Evolutionary conservation across 2,329 filamentous ascomycete species (phyloP), one percentile per base, ranked within the genome.

Genomic region (Fonsecaea multimorphosa): DNA sequence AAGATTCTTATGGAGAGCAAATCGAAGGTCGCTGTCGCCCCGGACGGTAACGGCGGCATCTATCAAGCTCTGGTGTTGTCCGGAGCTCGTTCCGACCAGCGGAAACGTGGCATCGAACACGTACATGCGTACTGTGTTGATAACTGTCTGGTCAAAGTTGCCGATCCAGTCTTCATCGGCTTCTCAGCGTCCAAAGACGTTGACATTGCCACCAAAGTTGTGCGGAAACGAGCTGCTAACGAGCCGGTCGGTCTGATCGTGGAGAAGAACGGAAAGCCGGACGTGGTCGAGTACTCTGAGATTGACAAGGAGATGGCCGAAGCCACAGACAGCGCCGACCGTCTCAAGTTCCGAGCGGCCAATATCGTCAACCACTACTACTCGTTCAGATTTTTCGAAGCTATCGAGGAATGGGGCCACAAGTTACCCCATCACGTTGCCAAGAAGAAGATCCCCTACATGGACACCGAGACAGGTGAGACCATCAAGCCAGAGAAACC

Each of bases 301-400:
- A 98, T 99, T 73, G 91, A 96, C 83, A 81, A 87, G 71, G 89
- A 87, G 69, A 95, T 92, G n/a, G 91, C 94, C 64, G 92, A 96
- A 80, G 94, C 93, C 71, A 87, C 89, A 76, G 95, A 99, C 76
- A 89, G 97, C 74, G 83, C 87, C 2, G 89, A 87, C 64, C 84
- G 97, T 61, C 89, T 99, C 76, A 96, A 94, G 81, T 98, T 97
- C 88, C 91, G 95, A 68, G 94, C 95, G 64, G 95, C 94, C 75
- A 99, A 99, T 84, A 99, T 99, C 73, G 95, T 99, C 82, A 99
- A 99, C 85, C 95, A 99, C 85, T 99, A 98, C 87, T 99, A 99
- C 84, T 96, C 92, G 54, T 94, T 93, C 84, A 83, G 86, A 72
- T 98, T 97, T 86, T 86, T 99, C 56, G 91, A 97, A 78, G 90